Conservation (phyloP, 805 yeast species). For the Millerozyma miso region DNA sequence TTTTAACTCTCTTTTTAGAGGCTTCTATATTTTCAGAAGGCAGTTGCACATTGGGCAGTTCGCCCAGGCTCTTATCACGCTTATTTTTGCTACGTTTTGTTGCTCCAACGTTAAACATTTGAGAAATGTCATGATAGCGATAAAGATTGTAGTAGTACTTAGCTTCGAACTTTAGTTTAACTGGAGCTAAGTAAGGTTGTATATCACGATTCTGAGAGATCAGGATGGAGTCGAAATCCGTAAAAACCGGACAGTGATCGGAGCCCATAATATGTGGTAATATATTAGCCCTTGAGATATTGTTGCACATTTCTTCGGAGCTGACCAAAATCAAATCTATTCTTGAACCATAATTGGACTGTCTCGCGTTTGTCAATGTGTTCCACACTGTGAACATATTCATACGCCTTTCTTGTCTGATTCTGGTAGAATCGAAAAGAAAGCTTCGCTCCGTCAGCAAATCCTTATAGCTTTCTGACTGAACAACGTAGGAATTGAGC, state of each 20-base stretch:
- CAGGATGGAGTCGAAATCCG: slow-evolving; percentile 47
- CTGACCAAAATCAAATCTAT: slow-evolving; percentile 72
- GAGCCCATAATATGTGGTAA: slow-evolving; percentile 75
- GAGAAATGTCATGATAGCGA: slow-evolving; percentile 30
- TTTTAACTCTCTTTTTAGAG: slow-evolving; percentile 10
- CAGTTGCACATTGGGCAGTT: neutral
- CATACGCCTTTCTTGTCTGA: slow-evolving; percentile 49
- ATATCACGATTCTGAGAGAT: neutral
- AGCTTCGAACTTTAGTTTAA: slow-evolving; percentile 49
- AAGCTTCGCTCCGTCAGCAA: slow-evolving; percentile 17
- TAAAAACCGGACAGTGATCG: slow-evolving; percentile 89
- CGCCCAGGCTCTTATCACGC: slow-evolving; percentile 6
- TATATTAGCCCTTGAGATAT: slow-evolving; percentile 46
- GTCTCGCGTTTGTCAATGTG: slow-evolving; percentile 67
- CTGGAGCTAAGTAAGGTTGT: neutral
- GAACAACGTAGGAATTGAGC: slow-evolving; percentile 24
- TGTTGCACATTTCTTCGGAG: slow-evolving; percentile 22
- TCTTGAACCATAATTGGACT: slow-evolving; percentile 82
- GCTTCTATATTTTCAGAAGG: neutral
- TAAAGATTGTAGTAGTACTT: slow-evolving; percentile 40
- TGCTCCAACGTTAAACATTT: slow-evolving; percentile 16
- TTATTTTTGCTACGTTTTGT: neutral
- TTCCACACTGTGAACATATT: slow-evolving; percentile 93
- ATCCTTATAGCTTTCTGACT: slow-evolving; percentile 10
- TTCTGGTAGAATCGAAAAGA: slow-evolving; percentile 58